A percentile compares a stretch with the other conserved stretches of the same genome.
These are phyloP conservation scores for Zalerion maritima DNA, from an alignment of 495 filamentous ascomycete genomes.

Conservation along the genomic window DNA sequence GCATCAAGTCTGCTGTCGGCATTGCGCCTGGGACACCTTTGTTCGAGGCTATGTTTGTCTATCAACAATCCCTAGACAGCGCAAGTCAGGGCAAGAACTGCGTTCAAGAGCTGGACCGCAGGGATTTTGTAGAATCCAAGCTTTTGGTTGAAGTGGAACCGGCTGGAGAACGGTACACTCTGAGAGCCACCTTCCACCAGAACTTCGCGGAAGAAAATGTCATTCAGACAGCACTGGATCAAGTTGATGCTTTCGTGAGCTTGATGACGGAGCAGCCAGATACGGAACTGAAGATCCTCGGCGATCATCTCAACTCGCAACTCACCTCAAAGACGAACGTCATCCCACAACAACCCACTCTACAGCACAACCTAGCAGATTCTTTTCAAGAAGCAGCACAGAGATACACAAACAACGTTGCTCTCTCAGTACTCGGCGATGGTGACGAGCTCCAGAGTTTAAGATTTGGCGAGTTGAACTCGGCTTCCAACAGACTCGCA, in stretches of 20 bases:
- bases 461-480: slow-evolving; percentile 49
- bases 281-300: slow-evolving; percentile 15
- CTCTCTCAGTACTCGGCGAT: slow-evolving; percentile 32
- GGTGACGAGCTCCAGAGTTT: slow-evolving; percentile 23
- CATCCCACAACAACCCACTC: slow-evolving; percentile 17
- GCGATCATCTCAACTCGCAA: slow-evolving; percentile 18
- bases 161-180: slow-evolving; percentile 16
- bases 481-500: slow-evolving; percentile 48
- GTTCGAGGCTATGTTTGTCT: slow-evolving; percentile 62
- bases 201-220: no score
- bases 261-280: slow-evolving; percentile 37
- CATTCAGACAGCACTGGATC: no score
- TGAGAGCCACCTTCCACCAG: slow-evolving; percentile 42
- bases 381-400: slow-evolving; percentile 38
- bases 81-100: slow-evolving; percentile 11
- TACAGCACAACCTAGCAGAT: slow-evolving; percentile 23
- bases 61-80: slow-evolving; percentile 51
- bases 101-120: slow-evolving; percentile 36
- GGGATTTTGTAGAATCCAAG: slow-evolving; percentile 58
- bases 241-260: slow-evolving; percentile 36
- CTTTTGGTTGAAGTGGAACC: slow-evolving; percentile 62
- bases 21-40: slow-evolving; percentile 31
- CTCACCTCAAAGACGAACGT: slow-evolving; percentile 14
- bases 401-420: slow-evolving; percentile 33
- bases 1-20: slow-evolving; percentile 46